Conservation (phyloP, 345 rosid species). For the Salix exigua region DNA sequence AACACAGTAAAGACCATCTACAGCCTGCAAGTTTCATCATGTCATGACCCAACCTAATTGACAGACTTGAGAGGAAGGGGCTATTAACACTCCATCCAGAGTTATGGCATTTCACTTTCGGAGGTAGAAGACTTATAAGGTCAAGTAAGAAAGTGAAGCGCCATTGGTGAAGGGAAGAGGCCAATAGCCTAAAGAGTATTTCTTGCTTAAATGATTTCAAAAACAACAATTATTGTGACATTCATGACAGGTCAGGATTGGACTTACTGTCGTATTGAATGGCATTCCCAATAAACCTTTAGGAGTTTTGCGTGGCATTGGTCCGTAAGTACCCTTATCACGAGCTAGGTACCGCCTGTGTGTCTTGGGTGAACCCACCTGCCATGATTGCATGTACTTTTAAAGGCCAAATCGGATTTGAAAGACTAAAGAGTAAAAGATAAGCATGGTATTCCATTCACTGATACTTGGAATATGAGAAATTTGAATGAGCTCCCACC, state of each 20-base stretch:
- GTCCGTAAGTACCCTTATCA: conserved; percentile 87
- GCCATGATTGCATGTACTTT: conserved; percentile 4
- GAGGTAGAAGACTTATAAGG: neutral
- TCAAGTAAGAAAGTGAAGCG: neutral
- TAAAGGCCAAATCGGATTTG: conserved; percentile 1
- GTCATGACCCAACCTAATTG: neutral
- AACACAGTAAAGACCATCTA: conserved; percentile 80
- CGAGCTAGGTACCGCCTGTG: conserved; percentile 84
- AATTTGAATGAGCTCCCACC: neutral
- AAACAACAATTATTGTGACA: neutral
- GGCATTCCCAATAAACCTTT: conserved; percentile 98
- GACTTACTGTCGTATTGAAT: conserved; percentile 80
- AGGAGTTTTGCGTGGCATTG: conserved; percentile 77
- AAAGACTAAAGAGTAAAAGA: neutral
- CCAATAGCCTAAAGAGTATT: neutral
- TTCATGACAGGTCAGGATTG: neutral
- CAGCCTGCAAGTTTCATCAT: conserved; percentile 46
- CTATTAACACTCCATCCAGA: neutral
- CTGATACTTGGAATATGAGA: neutral
- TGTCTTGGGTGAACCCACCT: conserved; percentile 93
- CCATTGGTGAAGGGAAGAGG: neutral
- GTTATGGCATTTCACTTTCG: neutral
- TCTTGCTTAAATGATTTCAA: neutral
- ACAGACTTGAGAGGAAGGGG: neutral
- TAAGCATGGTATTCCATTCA: neutral